phyloP scores from a whole-genome alignment of 371 early-diverging fungal genomes.

The Syncephalis fuscata region DNA sequence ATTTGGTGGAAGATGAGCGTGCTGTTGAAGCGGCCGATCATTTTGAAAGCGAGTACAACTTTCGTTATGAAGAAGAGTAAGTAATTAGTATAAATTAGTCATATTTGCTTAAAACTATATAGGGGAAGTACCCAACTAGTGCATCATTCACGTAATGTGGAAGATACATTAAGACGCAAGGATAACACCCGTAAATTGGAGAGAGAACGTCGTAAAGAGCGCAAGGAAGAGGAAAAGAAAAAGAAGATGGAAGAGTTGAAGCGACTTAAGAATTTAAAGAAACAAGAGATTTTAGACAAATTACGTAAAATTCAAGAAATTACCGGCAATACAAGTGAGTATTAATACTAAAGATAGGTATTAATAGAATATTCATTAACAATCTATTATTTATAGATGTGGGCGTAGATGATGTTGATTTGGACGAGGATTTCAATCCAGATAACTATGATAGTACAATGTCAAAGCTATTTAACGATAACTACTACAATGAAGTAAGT shows the following conservation, averaged over 20 bases:
- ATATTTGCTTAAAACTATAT: neutral
- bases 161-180: conserved; percentile 46
- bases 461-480: conserved; percentile 55
- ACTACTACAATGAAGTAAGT: conserved; percentile 33
- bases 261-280: conserved; percentile 76
- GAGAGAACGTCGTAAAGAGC: conserved; percentile 44
- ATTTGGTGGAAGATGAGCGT: conserved; percentile 30
- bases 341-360: neutral
- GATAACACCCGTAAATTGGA: conserved; percentile 54
- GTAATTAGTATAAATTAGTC: conserved; percentile 4
- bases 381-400: conserved; percentile 10
- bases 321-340: conserved; percentile 47
- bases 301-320: conserved; percentile 68
- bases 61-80: conserved; percentile 82
- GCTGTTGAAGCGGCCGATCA: conserved; percentile 58
- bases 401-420: conserved; percentile 61
- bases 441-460: conserved; percentile 67
- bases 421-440: conserved; percentile 86
- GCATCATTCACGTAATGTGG: conserved; percentile 52
- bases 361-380: conserved; percentile 1
- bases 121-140: conserved; percentile 5
- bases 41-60: conserved; percentile 83
- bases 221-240: conserved; percentile 47
- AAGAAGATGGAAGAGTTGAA: conserved; percentile 69
- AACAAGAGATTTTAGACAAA: conserved; percentile 55